Base-by-base conservation (phyloP, 805 yeast species). In the Candida hispaniensis region DNA sequence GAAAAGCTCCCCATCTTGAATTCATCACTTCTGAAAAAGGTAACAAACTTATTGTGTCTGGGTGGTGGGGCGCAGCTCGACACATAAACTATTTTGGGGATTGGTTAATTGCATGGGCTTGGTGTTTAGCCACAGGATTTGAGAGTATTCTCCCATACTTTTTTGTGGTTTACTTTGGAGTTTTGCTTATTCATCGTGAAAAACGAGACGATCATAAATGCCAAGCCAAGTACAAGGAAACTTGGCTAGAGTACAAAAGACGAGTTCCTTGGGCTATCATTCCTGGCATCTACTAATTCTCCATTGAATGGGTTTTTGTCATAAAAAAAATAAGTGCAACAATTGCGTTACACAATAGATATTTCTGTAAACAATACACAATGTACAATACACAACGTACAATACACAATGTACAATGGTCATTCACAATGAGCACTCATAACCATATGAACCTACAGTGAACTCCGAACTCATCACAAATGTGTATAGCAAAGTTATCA, bases 11-110 rank as follows among this genome's bases (percentile, higher is more conserved):
- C 25, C 74, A 81, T 50, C 60, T 83, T 59, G 68, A 72, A 43
- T 75, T 71, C 38, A 79, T 91, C 41, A 61, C 70, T 44, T 78
- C 96, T 0, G 62, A 67, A 18, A 71, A 79, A 10, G 93, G 93
- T 1, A 77, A 94, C 15, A 79, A 72, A 50, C 66, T 91, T 44
- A 60, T 91, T 27, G 70, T 75, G 38, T 91, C 83, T 49, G 95
- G 97, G 3, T 91, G 97, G 98, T 91, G 98, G 98, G 79, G 79
- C 2, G 55, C 65, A 12, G 75, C 94, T 5, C 94, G 93, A 46
- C 98, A 91, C 55, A 83, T 82, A 52, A 91, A 91, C 54, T 91
- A 91, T 58, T 68, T 86, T 40, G 98, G 98, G 26, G 98, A 91
- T 60, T 83, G 95, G 86, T 54, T 91, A 25, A 75, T 85, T 50